Conservation (phyloP, 805 yeast species). For the Komagataella populi region DNA sequence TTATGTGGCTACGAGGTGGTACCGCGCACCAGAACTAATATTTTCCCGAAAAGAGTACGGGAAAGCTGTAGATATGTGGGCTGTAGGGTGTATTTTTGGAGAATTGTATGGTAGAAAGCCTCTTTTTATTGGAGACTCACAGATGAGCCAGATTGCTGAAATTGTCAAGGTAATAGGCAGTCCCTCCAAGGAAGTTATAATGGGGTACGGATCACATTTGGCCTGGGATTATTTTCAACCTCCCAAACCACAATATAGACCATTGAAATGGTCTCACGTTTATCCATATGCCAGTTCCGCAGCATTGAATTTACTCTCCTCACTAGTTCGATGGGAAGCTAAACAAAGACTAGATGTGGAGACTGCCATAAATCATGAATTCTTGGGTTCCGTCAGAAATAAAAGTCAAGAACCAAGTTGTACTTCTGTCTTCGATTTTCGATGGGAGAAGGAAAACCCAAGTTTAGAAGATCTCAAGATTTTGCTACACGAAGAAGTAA, state of each 20-base stretch:
- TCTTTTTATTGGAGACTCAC: conserved; percentile 63
- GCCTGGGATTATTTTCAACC: conserved; percentile 32
- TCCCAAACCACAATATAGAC: conserved; percentile 26
- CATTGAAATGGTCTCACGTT: conserved; percentile 33
- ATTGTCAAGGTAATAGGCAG: conserved; percentile 61
- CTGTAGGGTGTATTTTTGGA: conserved; percentile 81
- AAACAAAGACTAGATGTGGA: conserved; percentile 37
- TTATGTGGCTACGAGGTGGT: conserved; percentile 93
- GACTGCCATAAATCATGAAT: conserved; percentile 44
- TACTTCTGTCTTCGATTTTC: conserved; percentile 41
- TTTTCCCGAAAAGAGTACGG: conserved; percentile 45
- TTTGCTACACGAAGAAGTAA: conserved; percentile 38
- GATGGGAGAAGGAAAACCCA: conserved; percentile 37
- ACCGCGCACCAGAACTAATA: conserved; percentile 85
- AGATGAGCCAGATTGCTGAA: conserved; percentile 55
- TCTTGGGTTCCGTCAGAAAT: conserved; percentile 39
- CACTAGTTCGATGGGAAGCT: conserved; percentile 55
- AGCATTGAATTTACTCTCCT: conserved; percentile 39
- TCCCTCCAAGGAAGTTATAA: conserved; percentile 38
- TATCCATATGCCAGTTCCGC: conserved; percentile 48
- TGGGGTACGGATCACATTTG: conserved; percentile 27
- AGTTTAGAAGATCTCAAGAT: conserved; percentile 31
- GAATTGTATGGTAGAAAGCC: conserved; percentile 78
- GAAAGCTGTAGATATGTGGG: conserved; percentile 82
- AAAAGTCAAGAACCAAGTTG: conserved; percentile 41